Evolutionary conservation across 1,139 yeast species (phyloP).

Genomic region (Candida tetrigidarum): DNA sequence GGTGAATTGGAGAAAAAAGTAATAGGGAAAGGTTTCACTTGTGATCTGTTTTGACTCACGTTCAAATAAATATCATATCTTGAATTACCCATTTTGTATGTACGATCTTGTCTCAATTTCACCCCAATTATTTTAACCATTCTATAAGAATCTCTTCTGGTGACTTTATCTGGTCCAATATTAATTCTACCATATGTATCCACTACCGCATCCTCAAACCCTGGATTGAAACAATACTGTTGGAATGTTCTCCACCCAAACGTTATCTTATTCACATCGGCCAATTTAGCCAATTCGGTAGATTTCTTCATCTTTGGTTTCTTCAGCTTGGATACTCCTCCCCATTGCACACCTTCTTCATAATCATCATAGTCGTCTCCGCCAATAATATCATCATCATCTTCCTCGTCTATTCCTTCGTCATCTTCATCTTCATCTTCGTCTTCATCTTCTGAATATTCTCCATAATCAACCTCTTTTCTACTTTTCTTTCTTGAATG

Average conservation of each 20-base stretch:
- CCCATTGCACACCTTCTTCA: conserved; percentile 55
- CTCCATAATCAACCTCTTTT: conserved; percentile 36
- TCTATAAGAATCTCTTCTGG: conserved; percentile 72
- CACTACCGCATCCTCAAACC: conserved; percentile 66
- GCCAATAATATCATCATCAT: conserved; percentile 48
- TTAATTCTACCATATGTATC: conserved; percentile 86
- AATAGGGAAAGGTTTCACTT: conserved; percentile 75
- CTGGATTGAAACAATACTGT: conserved; percentile 81
- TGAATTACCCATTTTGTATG: conserved; percentile 58
- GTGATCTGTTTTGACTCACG: conserved; percentile 68
- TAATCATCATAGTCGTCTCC: conserved; percentile 45
- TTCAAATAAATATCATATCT: conserved; percentile 64
- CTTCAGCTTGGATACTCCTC: conserved; percentile 36
- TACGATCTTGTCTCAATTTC: conserved; percentile 54
- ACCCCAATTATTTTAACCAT: conserved; percentile 80
- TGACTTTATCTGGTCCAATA: conserved; percentile 69
- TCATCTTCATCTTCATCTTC: conserved; percentile 40
- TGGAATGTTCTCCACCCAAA: conserved; percentile 79
- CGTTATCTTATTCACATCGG: conserved; percentile 70
- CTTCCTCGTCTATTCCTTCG: conserved; percentile 41
- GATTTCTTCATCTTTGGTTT: conserved; percentile 27
- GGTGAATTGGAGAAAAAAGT: conserved; percentile 79
- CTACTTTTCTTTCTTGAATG: conserved; percentile 42
- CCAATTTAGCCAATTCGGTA: conserved; percentile 42
- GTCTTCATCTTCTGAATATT: conserved; percentile 36